A percentile compares a stretch with the other conserved stretches of the same genome.
These are phyloP conservation scores for Wickerhamiella spandovensis DNA, from an alignment of 805 yeast genomes.

Conservation along the genomic window DNA sequence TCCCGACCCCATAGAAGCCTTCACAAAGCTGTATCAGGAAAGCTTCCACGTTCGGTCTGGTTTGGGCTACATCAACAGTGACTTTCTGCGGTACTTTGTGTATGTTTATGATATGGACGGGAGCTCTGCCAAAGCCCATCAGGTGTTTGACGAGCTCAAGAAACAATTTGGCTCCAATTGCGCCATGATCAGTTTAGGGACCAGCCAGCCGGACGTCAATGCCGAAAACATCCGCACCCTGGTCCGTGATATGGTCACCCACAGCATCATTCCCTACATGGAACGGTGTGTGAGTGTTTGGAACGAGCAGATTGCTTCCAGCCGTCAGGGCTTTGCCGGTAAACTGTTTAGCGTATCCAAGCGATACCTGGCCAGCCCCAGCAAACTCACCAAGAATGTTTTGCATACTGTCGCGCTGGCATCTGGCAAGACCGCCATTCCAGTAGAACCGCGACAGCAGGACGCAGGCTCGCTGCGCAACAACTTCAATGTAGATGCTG, in stretches of 20 bases:
- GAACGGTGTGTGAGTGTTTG: conserved; percentile 64
- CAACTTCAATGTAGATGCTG: conserved; percentile 2
- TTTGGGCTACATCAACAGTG: conserved; percentile 43
- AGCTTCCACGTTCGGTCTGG: conserved; percentile 19
- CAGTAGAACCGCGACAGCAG: not conserved
- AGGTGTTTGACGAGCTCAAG: conserved; percentile 30
- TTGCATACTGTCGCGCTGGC: conserved; percentile 2
- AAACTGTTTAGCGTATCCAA: conserved; percentile 55
- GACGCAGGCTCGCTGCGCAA: not conserved
- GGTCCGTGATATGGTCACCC: conserved; percentile 35
- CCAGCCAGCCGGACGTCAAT: conserved; percentile 21
- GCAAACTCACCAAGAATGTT: conserved; percentile 4
- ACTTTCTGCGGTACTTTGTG: conserved; percentile 43
- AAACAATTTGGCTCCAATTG: conserved; percentile 25
- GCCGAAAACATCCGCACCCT: conserved; percentile 29
- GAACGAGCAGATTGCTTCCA: conserved; percentile 72
- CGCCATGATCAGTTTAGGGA: conserved; percentile 15
- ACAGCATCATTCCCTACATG: conserved; percentile 67
- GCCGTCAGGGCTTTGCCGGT: conserved; percentile 64
- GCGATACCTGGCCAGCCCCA: conserved; percentile 32
- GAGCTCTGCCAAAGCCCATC: conserved; percentile 32
- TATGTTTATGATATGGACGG: conserved; percentile 36
- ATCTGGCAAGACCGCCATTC: not conserved
- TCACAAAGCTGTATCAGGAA: conserved; percentile 39
- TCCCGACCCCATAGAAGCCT: conserved; percentile 42